Percentiles rank a stretch among this genome's conserved stretches.
Evolutionary conservation across 1,284 basidiomycete genomes (phyloP).

Genomic region (Flammula alnicola): DNA sequence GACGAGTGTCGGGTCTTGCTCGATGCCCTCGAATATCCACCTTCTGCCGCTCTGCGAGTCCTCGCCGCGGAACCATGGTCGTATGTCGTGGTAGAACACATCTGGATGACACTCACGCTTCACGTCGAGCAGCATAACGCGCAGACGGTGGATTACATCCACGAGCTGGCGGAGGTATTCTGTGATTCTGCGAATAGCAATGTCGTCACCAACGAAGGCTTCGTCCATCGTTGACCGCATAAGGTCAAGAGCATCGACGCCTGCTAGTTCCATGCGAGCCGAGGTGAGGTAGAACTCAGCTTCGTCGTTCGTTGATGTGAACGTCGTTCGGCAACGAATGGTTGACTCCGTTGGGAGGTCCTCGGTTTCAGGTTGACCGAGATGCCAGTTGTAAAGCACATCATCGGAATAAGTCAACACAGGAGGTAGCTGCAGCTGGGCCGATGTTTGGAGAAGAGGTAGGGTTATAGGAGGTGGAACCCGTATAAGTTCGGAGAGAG

Average conservation of each 20-base stretch:
- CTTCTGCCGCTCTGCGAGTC: constrained; percentile 51
- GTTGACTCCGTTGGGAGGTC: constrained; percentile 48
- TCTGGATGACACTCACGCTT: constrained; percentile 78
- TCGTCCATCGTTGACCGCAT: constrained; percentile 94
- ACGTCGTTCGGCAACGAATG: constrained; percentile 68
- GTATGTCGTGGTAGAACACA: constrained; percentile 83
- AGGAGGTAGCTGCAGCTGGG: constrained; percentile 84
- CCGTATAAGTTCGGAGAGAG: constrained; percentile 52
- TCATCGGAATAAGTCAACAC: constrained; percentile 93
- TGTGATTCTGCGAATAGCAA: constrained; percentile 77
- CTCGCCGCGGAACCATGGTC: constrained; percentile 92
- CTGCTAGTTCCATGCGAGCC: constrained; percentile 90
- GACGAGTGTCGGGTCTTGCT: constrained; percentile 51
- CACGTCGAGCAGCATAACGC: constrained; percentile 63
- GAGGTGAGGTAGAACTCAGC: constrained; percentile 90
- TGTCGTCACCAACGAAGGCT: constrained; percentile 84
- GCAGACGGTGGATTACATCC: constrained; percentile 69
- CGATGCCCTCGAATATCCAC: constrained; percentile 75
- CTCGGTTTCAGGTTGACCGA: constrained; percentile 32
- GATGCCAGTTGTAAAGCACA: constrained; percentile 91
- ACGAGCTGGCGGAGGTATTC: constrained; percentile 73
- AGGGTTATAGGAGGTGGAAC: constrained; percentile 80
- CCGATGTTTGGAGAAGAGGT: constrained; percentile 80
- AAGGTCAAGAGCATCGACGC: constrained; percentile 82
- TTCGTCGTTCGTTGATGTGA: constrained; percentile 87